These are phyloP conservation scores for Lycium barbarum DNA, from an alignment of 257 asterid species.

Conservation along the genomic window DNA sequence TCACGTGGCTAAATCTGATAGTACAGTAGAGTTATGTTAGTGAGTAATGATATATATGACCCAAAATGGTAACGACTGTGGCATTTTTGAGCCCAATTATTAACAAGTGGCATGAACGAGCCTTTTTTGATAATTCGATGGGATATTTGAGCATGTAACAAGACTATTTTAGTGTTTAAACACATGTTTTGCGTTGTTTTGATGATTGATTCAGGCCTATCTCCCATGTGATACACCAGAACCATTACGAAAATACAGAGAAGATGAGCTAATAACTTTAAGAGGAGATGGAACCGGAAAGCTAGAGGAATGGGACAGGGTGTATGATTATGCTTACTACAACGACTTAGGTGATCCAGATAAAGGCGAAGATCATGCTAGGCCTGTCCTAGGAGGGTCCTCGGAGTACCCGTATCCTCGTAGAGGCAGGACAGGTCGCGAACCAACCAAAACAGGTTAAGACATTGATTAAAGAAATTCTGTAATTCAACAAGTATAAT, in stretches of 20 bases:
- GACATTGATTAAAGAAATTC: not conserved
- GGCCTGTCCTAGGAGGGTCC: constrained; percentile 76
- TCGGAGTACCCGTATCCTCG: constrained; percentile 75
- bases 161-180: not conserved
- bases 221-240: constrained; percentile 78
- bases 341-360: constrained; percentile 81
- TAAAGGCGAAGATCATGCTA: constrained; percentile 53
- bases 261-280: constrained; percentile 61
- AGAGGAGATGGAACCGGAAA: constrained; percentile 72
- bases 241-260: constrained; percentile 56
- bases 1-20: too few relatives aligned
- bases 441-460: constrained; percentile 59
- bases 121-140: too few relatives aligned
- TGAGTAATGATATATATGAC: too few relatives aligned
- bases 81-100: too few relatives aligned
- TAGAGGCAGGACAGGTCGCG: constrained; percentile 76
- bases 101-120: too few relatives aligned
- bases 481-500: not conserved
- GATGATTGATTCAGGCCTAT: constrained; percentile 51
- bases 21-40: too few relatives aligned
- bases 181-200: not conserved
- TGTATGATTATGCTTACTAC: constrained; percentile 71
- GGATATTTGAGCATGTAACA: not conserved
- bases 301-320: constrained; percentile 74
- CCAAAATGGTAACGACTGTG: too few relatives aligned